phyloP scores from a whole-genome alignment of 2,329 filamentous ascomycete genomes.

The Trichoderma sp. region DNA sequence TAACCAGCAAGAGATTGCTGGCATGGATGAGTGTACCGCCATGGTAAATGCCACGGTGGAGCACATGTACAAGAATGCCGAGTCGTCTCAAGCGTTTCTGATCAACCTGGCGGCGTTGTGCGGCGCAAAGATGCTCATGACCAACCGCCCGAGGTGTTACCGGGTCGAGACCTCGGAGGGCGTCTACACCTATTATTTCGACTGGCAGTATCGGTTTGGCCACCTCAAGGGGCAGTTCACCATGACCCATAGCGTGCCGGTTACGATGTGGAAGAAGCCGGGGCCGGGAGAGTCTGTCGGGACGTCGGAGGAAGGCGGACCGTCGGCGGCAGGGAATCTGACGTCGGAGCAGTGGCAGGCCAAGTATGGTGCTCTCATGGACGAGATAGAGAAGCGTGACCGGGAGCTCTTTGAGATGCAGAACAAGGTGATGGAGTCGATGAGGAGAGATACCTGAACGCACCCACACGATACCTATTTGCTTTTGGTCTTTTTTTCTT shows the following conservation, averaged over 20 bases:
- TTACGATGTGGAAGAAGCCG: constrained; percentile 40
- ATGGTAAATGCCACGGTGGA: constrained; percentile 54
- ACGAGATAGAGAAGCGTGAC: constrained; percentile 57
- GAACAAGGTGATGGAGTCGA: constrained; percentile 40
- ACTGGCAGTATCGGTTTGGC: constrained; percentile 57
- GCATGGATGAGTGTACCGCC: constrained; percentile 52
- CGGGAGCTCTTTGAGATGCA: constrained; percentile 47
- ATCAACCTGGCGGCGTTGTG: constrained; percentile 58
- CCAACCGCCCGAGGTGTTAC: constrained; percentile 39
- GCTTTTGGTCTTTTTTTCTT: neutral
- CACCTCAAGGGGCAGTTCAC: constrained; percentile 51
- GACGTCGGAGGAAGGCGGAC: constrained; percentile 9
- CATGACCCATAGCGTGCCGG: constrained; percentile 48
- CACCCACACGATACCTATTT: constrained; percentile 20
- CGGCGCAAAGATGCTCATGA: constrained; percentile 52
- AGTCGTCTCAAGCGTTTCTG: constrained; percentile 54
- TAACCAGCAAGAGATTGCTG: constrained; percentile 40
- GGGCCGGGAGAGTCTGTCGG: constrained; percentile 24
- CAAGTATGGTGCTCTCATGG: constrained; percentile 57
- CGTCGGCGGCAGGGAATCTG: constrained; percentile 25
- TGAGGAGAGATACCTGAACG: constrained; percentile 26
- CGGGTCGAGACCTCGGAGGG: constrained; percentile 43
- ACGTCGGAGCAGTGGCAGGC: constrained; percentile 47
- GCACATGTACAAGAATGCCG: constrained; percentile 49
- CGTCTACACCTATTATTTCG: constrained; percentile 47